Percentiles rank a stretch among this genome's conserved stretches.
phyloP scores from a whole-genome alignment of 805 yeast genomes.

The Metschnikowia drakensbergensis region DNA sequence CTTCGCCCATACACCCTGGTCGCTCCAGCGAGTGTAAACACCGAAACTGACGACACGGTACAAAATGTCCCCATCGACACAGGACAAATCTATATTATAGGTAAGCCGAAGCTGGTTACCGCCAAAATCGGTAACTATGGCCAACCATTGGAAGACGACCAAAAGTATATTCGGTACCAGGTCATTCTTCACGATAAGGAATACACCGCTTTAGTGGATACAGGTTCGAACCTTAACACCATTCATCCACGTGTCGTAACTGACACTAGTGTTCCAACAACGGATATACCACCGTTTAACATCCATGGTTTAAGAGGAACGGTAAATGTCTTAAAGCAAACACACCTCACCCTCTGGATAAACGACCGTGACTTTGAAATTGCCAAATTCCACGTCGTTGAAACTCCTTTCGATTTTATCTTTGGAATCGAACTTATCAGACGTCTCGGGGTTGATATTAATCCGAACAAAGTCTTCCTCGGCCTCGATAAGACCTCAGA shows the following conservation, averaged over 20 bases:
- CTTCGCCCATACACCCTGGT: not conserved
- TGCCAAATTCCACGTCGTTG: not conserved
- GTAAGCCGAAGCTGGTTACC: not conserved
- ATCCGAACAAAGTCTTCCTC: not conserved
- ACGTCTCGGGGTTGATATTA: not conserved
- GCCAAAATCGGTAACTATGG: not conserved
- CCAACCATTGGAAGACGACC: not conserved
- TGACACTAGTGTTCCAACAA: not conserved
- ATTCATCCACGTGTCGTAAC: not conserved
- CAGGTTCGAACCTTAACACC: not conserved
- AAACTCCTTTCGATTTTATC: not conserved
- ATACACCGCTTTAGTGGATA: not conserved
- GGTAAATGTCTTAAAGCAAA: not conserved
- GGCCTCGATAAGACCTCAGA: not conserved
- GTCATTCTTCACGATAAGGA: not conserved
- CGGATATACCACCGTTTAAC: not conserved
- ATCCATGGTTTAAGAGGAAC: not conserved
- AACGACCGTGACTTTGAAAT: not conserved
- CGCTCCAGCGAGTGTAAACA: not conserved
- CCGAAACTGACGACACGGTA: not conserved
- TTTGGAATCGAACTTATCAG: not conserved
- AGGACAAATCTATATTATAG: not conserved
- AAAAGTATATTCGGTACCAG: not conserved
- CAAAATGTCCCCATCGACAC: not conserved
- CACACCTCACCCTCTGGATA: not conserved